Percentiles rank a stretch among this genome's conserved stretches.
These are phyloP conservation scores for Aethionema arabicum DNA, from an alignment of 345 rosid species.

Conservation along the genomic window DNA sequence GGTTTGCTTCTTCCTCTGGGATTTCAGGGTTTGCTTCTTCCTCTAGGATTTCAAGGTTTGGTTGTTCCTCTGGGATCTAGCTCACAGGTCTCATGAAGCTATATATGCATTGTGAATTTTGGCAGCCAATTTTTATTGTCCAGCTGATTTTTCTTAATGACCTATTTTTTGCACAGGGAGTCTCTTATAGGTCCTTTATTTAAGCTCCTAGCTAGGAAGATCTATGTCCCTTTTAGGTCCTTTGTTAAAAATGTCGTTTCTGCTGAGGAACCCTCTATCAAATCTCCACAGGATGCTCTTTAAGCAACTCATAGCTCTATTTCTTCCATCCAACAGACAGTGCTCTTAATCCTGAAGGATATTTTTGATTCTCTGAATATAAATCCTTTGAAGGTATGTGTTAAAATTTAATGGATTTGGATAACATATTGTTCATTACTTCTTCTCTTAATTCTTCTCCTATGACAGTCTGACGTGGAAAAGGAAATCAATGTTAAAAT, in stretches of 20 bases:
- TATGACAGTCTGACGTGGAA: slow-evolving; percentile 52
- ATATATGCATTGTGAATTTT: slow-evolving; percentile 13
- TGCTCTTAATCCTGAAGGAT: slow-evolving; percentile 68
- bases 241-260: slow-evolving; percentile 27
- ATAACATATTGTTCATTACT: slow-evolving; percentile 21
- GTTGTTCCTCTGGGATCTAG: too few relatives aligned
- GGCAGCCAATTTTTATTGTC: slow-evolving; percentile 18
- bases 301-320: slow-evolving; percentile 40
- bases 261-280: slow-evolving; percentile 37
- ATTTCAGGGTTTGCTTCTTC: too few relatives aligned
- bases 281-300: slow-evolving; percentile 46
- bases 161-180: slow-evolving; percentile 51
- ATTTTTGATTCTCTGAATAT: slow-evolving; percentile 48
- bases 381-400: slow-evolving; percentile 52
- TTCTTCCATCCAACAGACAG: slow-evolving; percentile 54
- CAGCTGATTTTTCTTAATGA: slow-evolving; percentile 14
- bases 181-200: slow-evolving; percentile 68
- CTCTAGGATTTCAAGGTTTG: too few relatives aligned
- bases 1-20: too few relatives aligned
- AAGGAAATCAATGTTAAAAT: slow-evolving; percentile 50
- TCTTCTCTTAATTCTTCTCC: slow-evolving; percentile 28
- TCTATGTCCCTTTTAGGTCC: slow-evolving; percentile 53
- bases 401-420: slow-evolving; percentile 12
- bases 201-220: slow-evolving; percentile 69
- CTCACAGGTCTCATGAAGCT: slow-evolving; percentile 56